phyloP scores from a whole-genome alignment of 768 basidiomycete species.

The Lactarius evosmus region DNA sequence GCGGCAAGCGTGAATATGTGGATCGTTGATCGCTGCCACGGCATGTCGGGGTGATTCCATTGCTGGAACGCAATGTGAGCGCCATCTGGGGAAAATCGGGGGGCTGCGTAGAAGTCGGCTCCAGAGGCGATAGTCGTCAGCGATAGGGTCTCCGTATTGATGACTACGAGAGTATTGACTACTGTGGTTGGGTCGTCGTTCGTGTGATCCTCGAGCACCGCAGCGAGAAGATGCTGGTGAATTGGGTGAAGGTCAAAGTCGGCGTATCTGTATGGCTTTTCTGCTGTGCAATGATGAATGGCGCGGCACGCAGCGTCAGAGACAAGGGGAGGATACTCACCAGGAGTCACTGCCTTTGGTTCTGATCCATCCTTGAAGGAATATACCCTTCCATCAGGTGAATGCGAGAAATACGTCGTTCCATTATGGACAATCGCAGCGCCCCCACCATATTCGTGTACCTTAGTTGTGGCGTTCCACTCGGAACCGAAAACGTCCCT shows the following conservation, averaged over 20 bases:
- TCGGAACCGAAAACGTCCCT: constrained; percentile 52
- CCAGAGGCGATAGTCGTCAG: constrained; percentile 50
- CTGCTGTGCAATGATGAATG: constrained; percentile 18
- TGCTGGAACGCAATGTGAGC: constrained; percentile 56
- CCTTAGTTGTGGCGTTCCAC: constrained; percentile 55
- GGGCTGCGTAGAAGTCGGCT: constrained; percentile 68
- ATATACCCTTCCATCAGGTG: constrained; percentile 53
- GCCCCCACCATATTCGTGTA: constrained; percentile 73
- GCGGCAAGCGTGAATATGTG: constrained; percentile 47
- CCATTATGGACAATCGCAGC: constrained; percentile 51
- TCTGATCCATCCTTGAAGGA: constrained; percentile 33
- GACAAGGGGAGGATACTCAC: constrained; percentile 37
- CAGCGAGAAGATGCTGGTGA: constrained; percentile 51
- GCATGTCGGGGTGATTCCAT: constrained; percentile 70
- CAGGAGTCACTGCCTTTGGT: constrained; percentile 55
- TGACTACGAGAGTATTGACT: constrained; percentile 53
- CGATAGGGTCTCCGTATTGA: constrained; percentile 47
- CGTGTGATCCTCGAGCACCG: constrained; percentile 72
- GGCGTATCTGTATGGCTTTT: constrained; percentile 59
- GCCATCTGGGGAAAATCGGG: constrained; percentile 60
- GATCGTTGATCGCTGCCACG: constrained; percentile 65
- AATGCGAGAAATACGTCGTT: constrained; percentile 57
- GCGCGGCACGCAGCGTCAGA: not conserved
- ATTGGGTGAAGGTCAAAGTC: constrained; percentile 57
- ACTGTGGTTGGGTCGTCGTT: constrained; percentile 47